Conservation (phyloP, 768 basidiomycete species). For the Agaricus sinodeliciosus region DNA sequence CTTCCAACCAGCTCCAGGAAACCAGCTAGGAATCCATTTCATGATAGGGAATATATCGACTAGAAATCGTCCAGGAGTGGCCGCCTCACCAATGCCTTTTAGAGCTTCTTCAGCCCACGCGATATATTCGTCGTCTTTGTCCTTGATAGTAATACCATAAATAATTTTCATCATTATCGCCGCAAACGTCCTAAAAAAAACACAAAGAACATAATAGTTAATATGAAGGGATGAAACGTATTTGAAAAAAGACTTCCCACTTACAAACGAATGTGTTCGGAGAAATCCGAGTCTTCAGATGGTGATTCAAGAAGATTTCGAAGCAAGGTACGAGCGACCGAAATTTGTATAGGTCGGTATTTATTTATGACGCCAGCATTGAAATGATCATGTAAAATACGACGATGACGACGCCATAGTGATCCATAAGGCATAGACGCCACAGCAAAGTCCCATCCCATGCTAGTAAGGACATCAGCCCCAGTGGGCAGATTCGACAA, state of each 20-base stretch:
- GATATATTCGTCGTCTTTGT: conserved; percentile 12
- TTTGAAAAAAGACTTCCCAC: background rate
- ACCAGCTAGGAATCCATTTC: conserved; percentile 27
- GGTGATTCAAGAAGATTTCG: conserved; percentile 7
- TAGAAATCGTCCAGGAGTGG: conserved; percentile 23
- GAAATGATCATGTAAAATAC: conserved; percentile 19
- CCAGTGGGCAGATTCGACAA: background rate
- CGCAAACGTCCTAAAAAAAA: background rate
- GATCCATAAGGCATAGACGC: conserved; percentile 17
- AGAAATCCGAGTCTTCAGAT: background rate
- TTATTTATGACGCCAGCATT: conserved; percentile 11
- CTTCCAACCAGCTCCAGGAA: conserved; percentile 40
- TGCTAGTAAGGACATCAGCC: conserved; percentile 1
- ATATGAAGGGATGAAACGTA: too few relatives aligned
- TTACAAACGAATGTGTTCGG: background rate
- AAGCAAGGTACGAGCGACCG: background rate
- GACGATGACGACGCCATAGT: conserved; percentile 17
- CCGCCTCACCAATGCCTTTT: conserved; percentile 17
- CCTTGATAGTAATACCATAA: conserved; percentile 4
- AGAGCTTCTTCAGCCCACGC: conserved; percentile 19
- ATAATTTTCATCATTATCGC: conserved; percentile 4
- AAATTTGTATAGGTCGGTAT: conserved; percentile 10
- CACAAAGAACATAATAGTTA: too few relatives aligned
- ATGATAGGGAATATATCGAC: conserved; percentile 22
- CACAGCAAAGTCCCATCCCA: conserved; percentile 13